Base-by-base conservation (phyloP, 345 rosid genomes). In the Hypericum perforatum region DNA sequence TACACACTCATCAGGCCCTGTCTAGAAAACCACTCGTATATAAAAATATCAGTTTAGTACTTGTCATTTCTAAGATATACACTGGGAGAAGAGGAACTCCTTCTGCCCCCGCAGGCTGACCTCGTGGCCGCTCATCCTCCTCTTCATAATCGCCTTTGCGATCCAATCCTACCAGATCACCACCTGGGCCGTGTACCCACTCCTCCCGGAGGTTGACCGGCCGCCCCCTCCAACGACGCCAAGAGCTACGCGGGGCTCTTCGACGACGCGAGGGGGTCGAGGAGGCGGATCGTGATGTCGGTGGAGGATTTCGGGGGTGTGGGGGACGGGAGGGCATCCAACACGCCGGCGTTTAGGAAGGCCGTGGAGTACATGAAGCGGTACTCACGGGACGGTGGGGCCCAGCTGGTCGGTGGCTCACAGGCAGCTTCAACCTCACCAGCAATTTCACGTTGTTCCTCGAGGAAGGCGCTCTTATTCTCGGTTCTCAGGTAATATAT, bases 401-500 rank as follows among this genome's bases (percentile, higher is more conserved):
- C 73, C 56, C 97, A 79, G 89, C 67, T 94, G 39, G 99, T 29
- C 69, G 66, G 58, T 89, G 95, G 97, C 66, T 94, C 14, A 78
- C 99, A 0, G 99, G 99, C 29, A 85, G 87, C 71, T 89, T 94
- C 60, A 89, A 94, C 58, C 81, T 94, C 44, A 94, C 99, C 59
- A 86, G 92, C 59, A 80, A 89, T 67, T 84, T 94, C 80, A 89
- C 92, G 32, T 75, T 94, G 68, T 94, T 85, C 16, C 94, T 94
- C 10, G 76, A 89, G 45, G 74, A 59, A 7, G 95, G 86, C 12
- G 97, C 99, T 22, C 65, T 84, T 16, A 76, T 94, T 64, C 62
- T 94, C 64, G 99, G 94, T 59, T 94, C 97, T 60, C 85, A 77
- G 95, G 99, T 85, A 57, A 11, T 13, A 5, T 58, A 57, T 8